phyloP scores from a whole-genome alignment of 805 yeast genomes.

The Saturnispora sanitii region DNA sequence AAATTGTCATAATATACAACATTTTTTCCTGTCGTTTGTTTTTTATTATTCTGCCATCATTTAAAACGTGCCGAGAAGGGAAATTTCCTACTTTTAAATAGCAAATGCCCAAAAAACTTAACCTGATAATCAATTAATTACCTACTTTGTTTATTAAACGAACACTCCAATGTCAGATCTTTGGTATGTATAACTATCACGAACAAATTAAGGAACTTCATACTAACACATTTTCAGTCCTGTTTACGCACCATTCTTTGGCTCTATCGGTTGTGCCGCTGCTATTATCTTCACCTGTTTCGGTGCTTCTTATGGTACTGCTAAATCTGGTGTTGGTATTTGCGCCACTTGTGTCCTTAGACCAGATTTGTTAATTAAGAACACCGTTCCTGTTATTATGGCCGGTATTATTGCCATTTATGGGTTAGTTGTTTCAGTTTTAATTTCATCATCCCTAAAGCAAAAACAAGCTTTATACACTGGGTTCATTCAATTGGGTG shows the following conservation, averaged over 20 bases:
- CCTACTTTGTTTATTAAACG: not conserved
- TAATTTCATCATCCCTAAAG: conserved; percentile 80
- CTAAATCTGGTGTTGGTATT: conserved; percentile 98
- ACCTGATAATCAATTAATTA: too few species aligned
- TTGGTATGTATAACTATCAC: conserved; percentile 43
- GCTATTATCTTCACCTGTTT: conserved; percentile 98
- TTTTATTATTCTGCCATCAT: too few species aligned
- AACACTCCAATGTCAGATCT: conserved; percentile 49
- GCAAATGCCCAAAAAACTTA: too few species aligned
- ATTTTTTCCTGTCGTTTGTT: too few species aligned
- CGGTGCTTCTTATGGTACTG: conserved; percentile 99
- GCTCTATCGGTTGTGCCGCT: conserved; percentile 98
- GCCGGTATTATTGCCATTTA: conserved; percentile 99
- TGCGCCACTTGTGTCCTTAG: conserved; percentile 96
- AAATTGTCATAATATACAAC: too few species aligned
- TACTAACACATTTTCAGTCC: conserved; percentile 34
- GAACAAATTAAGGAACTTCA: not conserved
- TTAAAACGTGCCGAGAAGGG: too few species aligned
- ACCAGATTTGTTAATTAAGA: conserved; percentile 90
- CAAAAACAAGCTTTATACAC: conserved; percentile 92
- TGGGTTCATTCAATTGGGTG: conserved; percentile 96
- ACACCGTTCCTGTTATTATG: conserved; percentile 96
- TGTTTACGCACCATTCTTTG: conserved; percentile 92
- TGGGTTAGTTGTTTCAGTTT: conserved; percentile 92
- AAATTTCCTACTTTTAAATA: too few species aligned